These are phyloP conservation scores for Herpetospermum pedunculosum DNA, from an alignment of 306 rosid genomes.

Conservation along the genomic window DNA sequence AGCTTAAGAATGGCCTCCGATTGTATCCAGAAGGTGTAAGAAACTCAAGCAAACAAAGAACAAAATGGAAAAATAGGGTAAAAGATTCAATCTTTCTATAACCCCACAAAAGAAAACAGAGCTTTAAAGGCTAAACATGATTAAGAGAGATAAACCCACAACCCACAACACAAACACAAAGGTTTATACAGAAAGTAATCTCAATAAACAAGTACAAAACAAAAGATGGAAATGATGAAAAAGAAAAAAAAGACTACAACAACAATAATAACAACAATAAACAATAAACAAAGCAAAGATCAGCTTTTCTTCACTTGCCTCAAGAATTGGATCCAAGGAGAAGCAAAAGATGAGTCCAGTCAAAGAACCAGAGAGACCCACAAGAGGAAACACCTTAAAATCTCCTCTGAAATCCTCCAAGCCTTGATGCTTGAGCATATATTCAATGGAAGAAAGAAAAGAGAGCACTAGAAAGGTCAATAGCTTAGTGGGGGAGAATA, in stretches of 20 bases:
- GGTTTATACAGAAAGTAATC: constrained; percentile 22
- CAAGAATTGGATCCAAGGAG: constrained; percentile 56
- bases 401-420: constrained; percentile 6
- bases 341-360: constrained; percentile 14
- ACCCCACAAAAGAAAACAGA: constrained; percentile 2
- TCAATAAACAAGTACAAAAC: constrained; percentile 14
- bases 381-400: background rate
- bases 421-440: constrained; percentile 32
- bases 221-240: background rate
- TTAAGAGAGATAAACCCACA: constrained; percentile 15
- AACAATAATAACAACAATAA: background rate
- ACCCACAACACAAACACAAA: constrained; percentile 2
- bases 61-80: background rate
- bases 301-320: constrained; percentile 29
- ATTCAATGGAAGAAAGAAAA: constrained; percentile 9
- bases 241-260: background rate
- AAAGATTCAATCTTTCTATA: background rate
- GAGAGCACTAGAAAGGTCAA: constrained; percentile 19
- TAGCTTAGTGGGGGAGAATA: background rate
- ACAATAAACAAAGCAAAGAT: constrained; percentile 11
- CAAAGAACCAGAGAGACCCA: constrained; percentile 14
- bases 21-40: background rate
- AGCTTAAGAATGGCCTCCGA: background rate
- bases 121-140: constrained; percentile 4
- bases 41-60: background rate